phyloP scores from a whole-genome alignment of 2,329 filamentous ascomycete genomes.

The Xylariaceae sp. region DNA sequence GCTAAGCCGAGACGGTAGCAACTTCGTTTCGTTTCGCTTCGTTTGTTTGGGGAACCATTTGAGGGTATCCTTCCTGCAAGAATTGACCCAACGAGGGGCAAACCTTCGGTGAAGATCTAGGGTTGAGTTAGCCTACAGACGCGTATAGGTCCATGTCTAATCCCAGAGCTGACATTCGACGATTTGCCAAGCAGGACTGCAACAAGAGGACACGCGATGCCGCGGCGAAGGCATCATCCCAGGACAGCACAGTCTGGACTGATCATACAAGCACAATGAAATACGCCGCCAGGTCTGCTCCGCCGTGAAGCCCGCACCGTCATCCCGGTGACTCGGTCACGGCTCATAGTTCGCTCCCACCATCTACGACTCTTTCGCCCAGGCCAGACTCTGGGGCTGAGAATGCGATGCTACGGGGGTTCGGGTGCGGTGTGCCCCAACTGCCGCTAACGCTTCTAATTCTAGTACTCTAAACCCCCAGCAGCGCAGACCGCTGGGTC shows the following conservation, averaged over 20 bases:
- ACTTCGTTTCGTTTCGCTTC: slow-evolving; percentile 1
- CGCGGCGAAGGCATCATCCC: slow-evolving; percentile 7
- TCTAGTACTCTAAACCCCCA: background rate
- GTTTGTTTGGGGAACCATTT: background rate
- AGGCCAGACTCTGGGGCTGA: slow-evolving; percentile 15
- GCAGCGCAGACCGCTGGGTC: background rate
- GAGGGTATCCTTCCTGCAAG: background rate
- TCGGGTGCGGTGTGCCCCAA: slow-evolving; percentile 9
- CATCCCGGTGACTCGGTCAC: slow-evolving; percentile 24
- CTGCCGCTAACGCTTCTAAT: background rate
- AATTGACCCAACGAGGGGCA: background rate
- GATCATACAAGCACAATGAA: slow-evolving; percentile 1
- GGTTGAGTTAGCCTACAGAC: background rate
- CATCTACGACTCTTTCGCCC: background rate
- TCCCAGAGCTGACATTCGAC: slow-evolving; percentile 4
- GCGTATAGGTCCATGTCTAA: slow-evolving; percentile 6
- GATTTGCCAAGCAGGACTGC: slow-evolving; percentile 8
- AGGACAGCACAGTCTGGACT: background rate
- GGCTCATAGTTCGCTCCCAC: slow-evolving; percentile 7
- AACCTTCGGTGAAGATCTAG: background rate
- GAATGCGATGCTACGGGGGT: slow-evolving; percentile 6
- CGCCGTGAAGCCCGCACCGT: slow-evolving; percentile 4
- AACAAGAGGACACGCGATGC: slow-evolving; percentile 14
- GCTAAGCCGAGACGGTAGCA: background rate
- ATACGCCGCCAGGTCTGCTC: slow-evolving; percentile 1